These are phyloP conservation scores for Pleurotus tuoliensis DNA, from an alignment of 768 basidiomycete genomes.

Conservation along the genomic window DNA sequence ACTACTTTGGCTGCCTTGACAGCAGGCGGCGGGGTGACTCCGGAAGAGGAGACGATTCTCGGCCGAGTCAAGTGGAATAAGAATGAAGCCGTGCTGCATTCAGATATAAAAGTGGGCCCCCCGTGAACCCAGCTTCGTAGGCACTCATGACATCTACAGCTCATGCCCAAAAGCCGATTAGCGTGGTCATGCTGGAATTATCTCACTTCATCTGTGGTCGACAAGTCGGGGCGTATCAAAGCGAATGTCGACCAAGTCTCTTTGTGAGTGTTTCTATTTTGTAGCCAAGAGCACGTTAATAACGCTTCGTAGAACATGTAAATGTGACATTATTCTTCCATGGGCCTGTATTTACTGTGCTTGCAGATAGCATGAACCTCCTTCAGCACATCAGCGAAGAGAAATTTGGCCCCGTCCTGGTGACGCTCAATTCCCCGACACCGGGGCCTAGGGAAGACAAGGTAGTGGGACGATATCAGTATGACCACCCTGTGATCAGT, in stretches of 20 bases:
- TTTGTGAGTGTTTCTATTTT: slow-evolving; percentile 36
- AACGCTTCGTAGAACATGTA: slow-evolving; percentile 38
- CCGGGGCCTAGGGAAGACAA: slow-evolving; percentile 48
- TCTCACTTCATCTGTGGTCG: slow-evolving; percentile 45
- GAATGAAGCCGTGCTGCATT: slow-evolving; percentile 68
- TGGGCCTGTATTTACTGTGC: background rate
- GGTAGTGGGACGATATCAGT: slow-evolving; percentile 48
- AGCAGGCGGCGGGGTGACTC: slow-evolving; percentile 49
- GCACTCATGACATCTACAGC: slow-evolving; percentile 26
- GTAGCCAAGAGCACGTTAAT: background rate
- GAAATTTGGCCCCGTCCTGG: slow-evolving; percentile 57
- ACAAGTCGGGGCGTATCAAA: slow-evolving; percentile 29
- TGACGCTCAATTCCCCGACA: slow-evolving; percentile 66
- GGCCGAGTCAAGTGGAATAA: slow-evolving; percentile 60
- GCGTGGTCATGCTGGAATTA: slow-evolving; percentile 86
- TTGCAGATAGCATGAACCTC: slow-evolving; percentile 69
- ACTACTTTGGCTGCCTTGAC: slow-evolving; percentile 48
- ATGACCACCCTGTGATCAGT: slow-evolving; percentile 70
- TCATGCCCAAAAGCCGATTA: slow-evolving; percentile 59
- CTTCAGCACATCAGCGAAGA: slow-evolving; percentile 62
- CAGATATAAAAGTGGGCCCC: slow-evolving; percentile 49
- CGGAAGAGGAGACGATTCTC: slow-evolving; percentile 53
- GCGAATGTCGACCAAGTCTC: slow-evolving; percentile 57
- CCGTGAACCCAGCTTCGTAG: background rate
- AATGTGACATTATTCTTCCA: background rate